phyloP scores from a whole-genome alignment of 140 eudicot genomes.

The Cichorium intybus region DNA sequence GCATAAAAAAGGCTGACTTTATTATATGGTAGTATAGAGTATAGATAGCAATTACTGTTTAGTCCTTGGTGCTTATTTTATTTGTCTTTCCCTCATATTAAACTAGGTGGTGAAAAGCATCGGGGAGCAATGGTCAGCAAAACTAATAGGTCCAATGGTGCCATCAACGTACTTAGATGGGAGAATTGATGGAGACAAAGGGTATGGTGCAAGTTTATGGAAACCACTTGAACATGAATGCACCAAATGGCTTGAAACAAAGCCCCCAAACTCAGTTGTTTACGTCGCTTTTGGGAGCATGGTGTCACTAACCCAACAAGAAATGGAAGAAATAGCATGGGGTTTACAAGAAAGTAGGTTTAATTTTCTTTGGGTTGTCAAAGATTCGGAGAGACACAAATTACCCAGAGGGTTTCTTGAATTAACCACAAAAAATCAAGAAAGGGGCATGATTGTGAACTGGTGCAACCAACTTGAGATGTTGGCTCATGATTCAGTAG shows the following conservation, averaged over 20 bases:
- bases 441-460: slow-evolving; percentile 49
- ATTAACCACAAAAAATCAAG: slow-evolving; percentile 15
- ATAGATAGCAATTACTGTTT: too few relatives aligned
- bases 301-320: slow-evolving; percentile 53
- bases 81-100: too few relatives aligned
- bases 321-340: slow-evolving; percentile 62
- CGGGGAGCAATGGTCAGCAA: slow-evolving; percentile 41
- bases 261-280: slow-evolving; percentile 52
- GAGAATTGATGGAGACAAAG: slow-evolving; percentile 51
- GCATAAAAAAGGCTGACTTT: too few relatives aligned
- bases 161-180: slow-evolving; percentile 66
- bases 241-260: slow-evolving; percentile 51
- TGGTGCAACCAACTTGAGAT: slow-evolving; percentile 73
- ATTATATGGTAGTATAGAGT: too few relatives aligned
- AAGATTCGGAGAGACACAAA: slow-evolving; percentile 42
- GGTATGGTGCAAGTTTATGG: slow-evolving; percentile 56
- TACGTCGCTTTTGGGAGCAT: slow-evolving; percentile 74
- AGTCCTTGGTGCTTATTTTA: too few relatives aligned
- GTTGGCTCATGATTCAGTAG: slow-evolving; percentile 48
- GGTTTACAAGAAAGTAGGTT: slow-evolving; percentile 33
- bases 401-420: slow-evolving; percentile 42
- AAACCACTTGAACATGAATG: slow-evolving; percentile 43
- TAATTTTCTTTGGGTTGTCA: slow-evolving; percentile 66
- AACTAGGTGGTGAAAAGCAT: slow-evolving; percentile 47
- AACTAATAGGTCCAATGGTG: slow-evolving; percentile 72